phyloP scores from a whole-genome alignment of 495 filamentous ascomycete genomes.

The Trichoderma gamsii region DNA sequence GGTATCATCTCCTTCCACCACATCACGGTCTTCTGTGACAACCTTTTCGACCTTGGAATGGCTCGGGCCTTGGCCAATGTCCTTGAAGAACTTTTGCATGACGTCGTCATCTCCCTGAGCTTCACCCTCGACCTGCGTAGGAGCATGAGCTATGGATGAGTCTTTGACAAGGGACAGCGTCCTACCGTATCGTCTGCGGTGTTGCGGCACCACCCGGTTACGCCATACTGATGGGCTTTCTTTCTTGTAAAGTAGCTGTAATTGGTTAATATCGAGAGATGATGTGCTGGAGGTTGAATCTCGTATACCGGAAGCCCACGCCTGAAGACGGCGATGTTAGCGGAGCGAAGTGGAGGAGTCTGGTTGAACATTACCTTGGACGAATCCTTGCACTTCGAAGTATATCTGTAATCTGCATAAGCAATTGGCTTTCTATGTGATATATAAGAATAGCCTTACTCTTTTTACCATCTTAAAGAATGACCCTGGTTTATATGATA shows the following conservation, averaged over 20 bases:
- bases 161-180: background rate
- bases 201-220: constrained; percentile 81
- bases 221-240: constrained; percentile 53
- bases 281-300: background rate
- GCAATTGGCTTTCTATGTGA: background rate
- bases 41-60: constrained; percentile 64
- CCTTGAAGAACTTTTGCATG: constrained; percentile 64
- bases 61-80: constrained; percentile 66
- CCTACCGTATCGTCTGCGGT: constrained; percentile 62
- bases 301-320: constrained; percentile 7
- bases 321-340: background rate
- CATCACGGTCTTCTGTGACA: constrained; percentile 58
- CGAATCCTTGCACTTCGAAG: background rate
- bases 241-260: constrained; percentile 59
- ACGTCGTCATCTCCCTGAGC: constrained; percentile 65
- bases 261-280: background rate
- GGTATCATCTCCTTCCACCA: constrained; percentile 54
- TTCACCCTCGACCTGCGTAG: constrained; percentile 74
- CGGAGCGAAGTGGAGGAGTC: background rate
- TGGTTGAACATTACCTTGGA: background rate
- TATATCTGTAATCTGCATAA: background rate
- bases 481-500: background rate
- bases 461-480: background rate
- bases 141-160: background rate
- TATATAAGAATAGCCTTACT: background rate